A percentile compares a stretch with the other conserved stretches of the same genome.
phyloP scores from a whole-genome alignment of 1,284 basidiomycete genomes.

The Ganoderma lucidum region DNA sequence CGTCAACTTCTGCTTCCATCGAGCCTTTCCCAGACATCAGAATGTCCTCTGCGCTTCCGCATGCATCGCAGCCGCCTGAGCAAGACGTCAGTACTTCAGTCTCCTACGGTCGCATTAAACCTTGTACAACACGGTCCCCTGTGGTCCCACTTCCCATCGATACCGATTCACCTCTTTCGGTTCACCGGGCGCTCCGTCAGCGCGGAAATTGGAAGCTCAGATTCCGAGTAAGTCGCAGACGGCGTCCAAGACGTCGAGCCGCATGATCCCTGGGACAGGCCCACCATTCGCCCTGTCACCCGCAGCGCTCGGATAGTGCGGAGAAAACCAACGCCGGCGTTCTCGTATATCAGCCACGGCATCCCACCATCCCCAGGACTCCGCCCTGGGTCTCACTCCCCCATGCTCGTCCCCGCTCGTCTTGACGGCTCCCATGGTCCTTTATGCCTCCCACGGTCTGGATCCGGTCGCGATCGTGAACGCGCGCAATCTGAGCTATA shows the following conservation, averaged over 20 bases:
- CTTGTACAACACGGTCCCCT: neutral
- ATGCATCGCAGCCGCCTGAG: neutral
- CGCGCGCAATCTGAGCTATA: conserved; percentile 28
- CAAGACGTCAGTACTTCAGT: neutral
- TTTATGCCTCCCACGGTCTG: neutral
- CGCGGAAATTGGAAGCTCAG: neutral
- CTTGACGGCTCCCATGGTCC: conserved; percentile 5
- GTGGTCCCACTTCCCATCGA: neutral
- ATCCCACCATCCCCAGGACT: neutral
- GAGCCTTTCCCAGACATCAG: neutral
- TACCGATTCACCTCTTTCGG: neutral
- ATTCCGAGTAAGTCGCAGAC: neutral
- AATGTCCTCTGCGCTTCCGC: neutral
- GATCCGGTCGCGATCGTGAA: neutral
- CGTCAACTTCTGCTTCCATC: neutral
- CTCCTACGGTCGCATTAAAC: neutral
- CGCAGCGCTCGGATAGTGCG: neutral
- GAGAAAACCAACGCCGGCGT: neutral
- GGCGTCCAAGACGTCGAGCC: neutral
- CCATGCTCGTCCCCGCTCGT: neutral
- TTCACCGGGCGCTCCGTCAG: neutral
- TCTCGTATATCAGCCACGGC: neutral
- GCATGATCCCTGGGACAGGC: neutral
- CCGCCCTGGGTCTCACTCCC: neutral
- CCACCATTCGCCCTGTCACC: neutral